Evolutionary conservation across 768 basidiomycete genomes (phyloP), one percentile per base, ranked within the genome.

Genomic region (Amanita pseudoporphyria): DNA sequence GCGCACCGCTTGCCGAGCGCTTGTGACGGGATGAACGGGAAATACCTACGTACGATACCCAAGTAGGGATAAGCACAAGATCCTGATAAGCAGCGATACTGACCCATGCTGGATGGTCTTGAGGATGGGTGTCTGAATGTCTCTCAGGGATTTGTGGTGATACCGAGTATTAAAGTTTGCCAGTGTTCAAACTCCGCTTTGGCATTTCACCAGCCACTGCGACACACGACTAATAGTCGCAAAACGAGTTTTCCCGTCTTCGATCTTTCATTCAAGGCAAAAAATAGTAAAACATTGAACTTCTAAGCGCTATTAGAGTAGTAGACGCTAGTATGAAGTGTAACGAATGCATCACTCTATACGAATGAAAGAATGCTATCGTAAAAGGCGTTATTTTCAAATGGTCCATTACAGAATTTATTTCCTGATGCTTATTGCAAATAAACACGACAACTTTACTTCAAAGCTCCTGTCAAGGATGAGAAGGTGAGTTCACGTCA

Each of bases 21-120:
- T 98, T 98, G 80, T 98, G 92, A 67, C 95, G 81, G 62, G 93
- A 95, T 57, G 92, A 81, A 62, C 95, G 87, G 64, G 95, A 88
- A 68, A 98, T 97, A 91, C 94, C 94, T 92, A 59, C 16, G 28
- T 19, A 51, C 5, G 48, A 48, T 57, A 48, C 21, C 38, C 31
- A 32, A 30, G 52, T 56, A 53, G 51, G 53, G 47, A 42, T 45
- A 33, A 43, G 14, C 51, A n/a, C 14, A 36, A 57, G 46, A 28
- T 51, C 39, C 14, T 49, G 36, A 58, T 28, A 59, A 54, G 55
- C 46, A 36, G 60, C 68, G 68, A 64, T 64, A 77, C 82, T 72
- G 50, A 86, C 85, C 84, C 85, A 87, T 87, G 71, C 71, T 72
- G 73, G 71, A 70, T 61, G 71, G 79, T 78, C 77, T 84, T 84